Evolutionary conservation across 345 rosid genomes (phyloP).

Genomic region (Pistacia vera): DNA sequence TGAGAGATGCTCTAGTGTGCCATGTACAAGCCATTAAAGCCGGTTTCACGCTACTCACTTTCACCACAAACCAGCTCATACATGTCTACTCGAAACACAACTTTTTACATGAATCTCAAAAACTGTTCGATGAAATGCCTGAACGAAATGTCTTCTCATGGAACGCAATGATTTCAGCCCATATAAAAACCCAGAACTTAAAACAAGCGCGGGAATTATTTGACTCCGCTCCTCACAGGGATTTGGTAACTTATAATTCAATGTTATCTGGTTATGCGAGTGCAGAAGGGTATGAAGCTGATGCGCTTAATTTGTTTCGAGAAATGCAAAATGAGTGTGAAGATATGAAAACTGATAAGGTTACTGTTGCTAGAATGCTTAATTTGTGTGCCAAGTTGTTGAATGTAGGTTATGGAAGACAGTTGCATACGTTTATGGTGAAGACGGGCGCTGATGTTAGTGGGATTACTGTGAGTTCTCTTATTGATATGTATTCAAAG

Average conservation of each 20-base stretch:
- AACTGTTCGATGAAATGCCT: slow-evolving; percentile 84
- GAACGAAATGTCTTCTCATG: slow-evolving; percentile 64
- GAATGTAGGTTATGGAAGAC: slow-evolving; percentile 43
- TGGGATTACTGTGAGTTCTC: slow-evolving; percentile 69
- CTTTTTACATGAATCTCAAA: slow-evolving; percentile 53
- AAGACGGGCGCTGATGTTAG: slow-evolving; percentile 60
- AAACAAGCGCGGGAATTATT: slow-evolving; percentile 50
- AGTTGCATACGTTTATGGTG: slow-evolving; percentile 69
- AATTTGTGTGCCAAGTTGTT: slow-evolving; percentile 59
- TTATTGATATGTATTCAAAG: slow-evolving; percentile 86
- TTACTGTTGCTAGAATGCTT: slow-evolving; percentile 65
- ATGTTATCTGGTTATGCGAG: slow-evolving; percentile 58
- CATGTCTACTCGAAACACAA: slow-evolving; percentile 41
- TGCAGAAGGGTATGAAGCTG: slow-evolving; percentile 47
- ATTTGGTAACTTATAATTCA: slow-evolving; percentile 68
- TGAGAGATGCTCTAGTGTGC: slow-evolving; percentile 40
- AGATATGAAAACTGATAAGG: slow-evolving; percentile 52
- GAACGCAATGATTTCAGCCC: slow-evolving; percentile 71
- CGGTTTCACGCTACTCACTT: slow-evolving; percentile 30
- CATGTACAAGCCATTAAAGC: slow-evolving; percentile 60
- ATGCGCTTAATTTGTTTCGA: slow-evolving; percentile 55
- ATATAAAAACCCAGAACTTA: slow-evolving; percentile 50
- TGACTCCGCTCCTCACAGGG: slow-evolving; percentile 44
- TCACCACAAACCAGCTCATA: slow-evolving; percentile 57
- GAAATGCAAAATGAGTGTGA: slow-evolving; percentile 43